Base-by-base conservation (phyloP, 768 basidiomycete species). In the Suillus discolor region DNA sequence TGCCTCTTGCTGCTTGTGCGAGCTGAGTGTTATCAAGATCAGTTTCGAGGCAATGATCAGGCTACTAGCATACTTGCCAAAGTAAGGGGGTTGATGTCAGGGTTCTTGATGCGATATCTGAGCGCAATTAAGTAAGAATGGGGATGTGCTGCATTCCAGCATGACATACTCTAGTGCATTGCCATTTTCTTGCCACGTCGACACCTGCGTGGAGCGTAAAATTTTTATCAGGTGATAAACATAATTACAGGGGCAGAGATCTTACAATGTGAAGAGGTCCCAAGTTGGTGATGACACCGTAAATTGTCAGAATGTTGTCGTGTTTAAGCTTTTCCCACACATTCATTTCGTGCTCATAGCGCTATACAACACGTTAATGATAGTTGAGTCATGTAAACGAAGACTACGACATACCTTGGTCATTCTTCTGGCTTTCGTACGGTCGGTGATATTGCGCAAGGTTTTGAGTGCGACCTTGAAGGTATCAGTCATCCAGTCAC, bases 151-250 rank as follows among this genome's bases (percentile, higher is more conserved):
- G 36, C 25, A 42, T 15, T 67, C 62, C 61, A 54, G 25, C 41
- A 12, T 49, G 42, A 65, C 80, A 64, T 68, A 85, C 87, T 83
- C 81, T 1, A 83, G 76, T 23, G 86, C 82, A 70, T 88, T 84
- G 49, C 85, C 86, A 68, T 86, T 82, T 42, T 81, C 78, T 75
- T 87, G 86, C 87, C 87, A 89, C 6, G 87, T 85, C 12, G 87
- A 87, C 39, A 89, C 85, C 86, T 87, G 59, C 42, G 34, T 44
- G 51, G 25, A 61, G 31, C 16, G 61, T 11, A 53, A 8, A 28
- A 4, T 18, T 53, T 51, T 65, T 45, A 64, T 42, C 6, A 61
- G 34, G 28, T 34, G 31, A 41, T 42, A 51, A 20, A 6, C 18
- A 38, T 3, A 6, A 63, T 39, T 11, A 47, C 20, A 64, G 62